A percentile compares a stretch with the other conserved stretches of the same genome.
Evolutionary conservation across 139 green algal genomes (phyloP).

Genomic region (Desmodesmus armatus): DNA sequence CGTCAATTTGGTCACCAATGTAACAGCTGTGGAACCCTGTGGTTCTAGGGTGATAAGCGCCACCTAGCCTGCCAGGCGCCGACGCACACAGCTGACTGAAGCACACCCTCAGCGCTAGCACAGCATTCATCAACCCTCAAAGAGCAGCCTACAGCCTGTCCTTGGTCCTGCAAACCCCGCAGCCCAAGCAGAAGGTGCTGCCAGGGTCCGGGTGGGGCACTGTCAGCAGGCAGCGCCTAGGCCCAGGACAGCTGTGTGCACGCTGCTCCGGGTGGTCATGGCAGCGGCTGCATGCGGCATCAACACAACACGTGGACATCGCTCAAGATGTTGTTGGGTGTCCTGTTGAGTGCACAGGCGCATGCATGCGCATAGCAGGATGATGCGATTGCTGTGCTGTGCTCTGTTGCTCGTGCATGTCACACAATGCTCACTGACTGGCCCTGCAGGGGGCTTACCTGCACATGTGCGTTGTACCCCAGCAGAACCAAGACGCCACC

Average conservation of each 20-base stretch:
- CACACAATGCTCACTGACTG: background rate
- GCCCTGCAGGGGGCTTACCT: background rate
- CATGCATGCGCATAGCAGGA: no score
- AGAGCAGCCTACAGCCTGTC: background rate
- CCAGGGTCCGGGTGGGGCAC: slow-evolving; percentile 36
- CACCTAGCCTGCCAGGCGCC: background rate
- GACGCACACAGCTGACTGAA: no score
- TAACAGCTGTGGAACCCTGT: no score
- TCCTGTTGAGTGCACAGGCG: no score
- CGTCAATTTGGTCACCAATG: no score
- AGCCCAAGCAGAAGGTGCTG: slow-evolving; percentile 25
- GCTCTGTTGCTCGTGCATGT: no score
- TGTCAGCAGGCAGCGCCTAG: background rate
- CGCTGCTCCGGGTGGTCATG: slow-evolving; percentile 17
- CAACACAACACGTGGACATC: background rate
- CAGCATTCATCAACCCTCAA: background rate
- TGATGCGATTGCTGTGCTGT: no score
- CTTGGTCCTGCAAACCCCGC: slow-evolving; percentile 17
- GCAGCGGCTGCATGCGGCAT: slow-evolving; percentile 6
- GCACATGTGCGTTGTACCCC: slow-evolving; percentile 34
- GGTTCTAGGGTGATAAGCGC: no score
- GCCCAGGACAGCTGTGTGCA: background rate
- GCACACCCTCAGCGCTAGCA: background rate
- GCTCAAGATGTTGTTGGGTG: background rate
- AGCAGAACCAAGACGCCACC: slow-evolving; percentile 44